Evolutionary conservation across 306 rosid genomes (phyloP), one percentile per base, ranked within the genome.

Genomic region (Elaeagnus macrophylla): DNA sequence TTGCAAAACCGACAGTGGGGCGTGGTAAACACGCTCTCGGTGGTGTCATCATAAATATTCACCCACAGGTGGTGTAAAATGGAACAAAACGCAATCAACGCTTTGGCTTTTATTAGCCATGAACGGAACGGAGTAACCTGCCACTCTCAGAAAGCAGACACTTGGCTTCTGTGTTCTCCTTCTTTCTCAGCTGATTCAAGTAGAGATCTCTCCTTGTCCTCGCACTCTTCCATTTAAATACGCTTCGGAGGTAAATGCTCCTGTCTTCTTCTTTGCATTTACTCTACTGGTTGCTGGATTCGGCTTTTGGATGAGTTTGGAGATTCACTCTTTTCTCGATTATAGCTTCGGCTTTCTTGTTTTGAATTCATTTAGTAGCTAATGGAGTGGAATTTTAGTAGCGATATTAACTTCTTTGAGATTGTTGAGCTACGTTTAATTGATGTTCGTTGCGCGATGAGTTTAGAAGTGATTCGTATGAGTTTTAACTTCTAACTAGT

Each of bases 11-110:
- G 39, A 52, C 56, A 37, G 39, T 25, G 48, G 64, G 46, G 80
- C 79, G 82, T 73, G 79, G 53, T 5, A 0, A 25, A 13, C 82
- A 77, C 84, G 84, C 82, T 72, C 41, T 10, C 8, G 40, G 16
- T 17, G 58, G 64, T 53, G 54, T 40, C 51, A 39, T 65, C 56
- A 20, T 60, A 47, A 32, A 60, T 25, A 17, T 45, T 46, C 5
- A 18, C 39, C 11, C 15, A 57, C 1, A 13, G 20, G 62, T 25
- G 51, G 50, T 12, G 40, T 44, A 25, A 25, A 25, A 25, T 25
- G 4, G 32, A 25, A 5, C 4, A 25, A 25, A 54, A 54, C 45
- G 37, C 59, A 54, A 54, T 39, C 59, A 17, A 54, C 58, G 45
- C 58, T 44, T 10, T 54, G 58, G 58, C 40, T 9, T 39, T 25